Percentiles rank a stretch among this genome's conserved stretches.
Evolutionary conservation across 2,329 filamentous ascomycete genomes (phyloP).

Genomic region (Colletotrichum theobromicola): DNA sequence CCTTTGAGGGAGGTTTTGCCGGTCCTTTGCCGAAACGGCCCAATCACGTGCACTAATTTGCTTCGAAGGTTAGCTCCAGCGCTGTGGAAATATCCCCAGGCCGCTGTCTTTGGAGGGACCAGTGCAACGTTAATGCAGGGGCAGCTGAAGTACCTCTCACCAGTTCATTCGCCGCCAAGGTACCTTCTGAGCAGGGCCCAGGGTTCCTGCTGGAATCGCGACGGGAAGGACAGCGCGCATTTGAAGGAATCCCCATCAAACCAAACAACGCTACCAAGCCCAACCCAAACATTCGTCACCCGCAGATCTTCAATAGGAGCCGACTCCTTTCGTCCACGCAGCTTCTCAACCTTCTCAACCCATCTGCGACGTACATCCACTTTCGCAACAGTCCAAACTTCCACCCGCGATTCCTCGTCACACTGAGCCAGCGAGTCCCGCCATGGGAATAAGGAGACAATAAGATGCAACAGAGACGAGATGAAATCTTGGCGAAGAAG

Average conservation of each 20-base stretch:
- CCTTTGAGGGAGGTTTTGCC: slow-evolving; percentile 6
- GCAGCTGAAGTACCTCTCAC: neutral
- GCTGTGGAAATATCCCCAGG: neutral
- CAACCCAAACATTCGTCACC: slow-evolving; percentile 4
- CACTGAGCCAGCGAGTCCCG: slow-evolving; percentile 36
- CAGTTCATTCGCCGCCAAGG: neutral
- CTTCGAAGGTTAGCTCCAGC: neutral
- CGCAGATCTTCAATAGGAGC: neutral
- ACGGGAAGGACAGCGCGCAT: slow-evolving; percentile 4
- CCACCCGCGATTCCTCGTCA: slow-evolving; percentile 3
- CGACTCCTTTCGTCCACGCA: neutral
- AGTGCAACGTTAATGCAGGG: slow-evolving; percentile 5
- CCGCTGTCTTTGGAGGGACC: neutral
- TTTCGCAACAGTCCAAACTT: neutral
- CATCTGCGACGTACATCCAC: neutral
- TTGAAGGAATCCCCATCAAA: slow-evolving; percentile 11
- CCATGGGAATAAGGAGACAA: slow-evolving; percentile 51
- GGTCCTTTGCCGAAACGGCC: slow-evolving; percentile 15
- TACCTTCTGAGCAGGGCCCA: neutral
- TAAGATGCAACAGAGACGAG: slow-evolving; percentile 80
- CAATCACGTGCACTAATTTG: slow-evolving; percentile 18
- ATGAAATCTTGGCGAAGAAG: slow-evolving; percentile 96
- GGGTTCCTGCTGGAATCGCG: slow-evolving; percentile 15
- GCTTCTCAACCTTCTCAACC: neutral
- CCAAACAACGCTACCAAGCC: neutral